These are phyloP conservation scores for Globisporangium spinosum DNA, from an alignment of 352 stramenopile genomes.

Conservation along the genomic window DNA sequence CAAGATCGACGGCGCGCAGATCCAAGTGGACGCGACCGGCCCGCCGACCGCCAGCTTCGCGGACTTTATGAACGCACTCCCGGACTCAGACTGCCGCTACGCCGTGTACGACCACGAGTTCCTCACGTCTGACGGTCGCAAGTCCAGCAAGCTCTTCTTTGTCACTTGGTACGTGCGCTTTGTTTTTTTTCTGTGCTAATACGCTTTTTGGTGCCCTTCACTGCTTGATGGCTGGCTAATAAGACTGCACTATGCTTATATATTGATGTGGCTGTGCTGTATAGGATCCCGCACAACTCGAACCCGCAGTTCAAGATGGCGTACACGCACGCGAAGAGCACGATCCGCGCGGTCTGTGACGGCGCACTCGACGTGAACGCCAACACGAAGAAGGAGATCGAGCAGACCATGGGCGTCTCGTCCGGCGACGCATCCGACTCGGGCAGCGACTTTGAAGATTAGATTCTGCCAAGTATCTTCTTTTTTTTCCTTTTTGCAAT, in stretches of 20 bases:
- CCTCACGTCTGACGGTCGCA: slow-evolving; percentile 67
- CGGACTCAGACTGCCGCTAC: slow-evolving; percentile 83
- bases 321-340: slow-evolving; percentile 86
- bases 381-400: slow-evolving; percentile 66
- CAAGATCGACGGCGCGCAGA: slow-evolving; percentile 69
- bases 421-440: slow-evolving; percentile 68
- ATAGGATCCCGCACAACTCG: slow-evolving; percentile 73
- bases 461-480: slow-evolving; percentile 12
- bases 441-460: slow-evolving; percentile 84
- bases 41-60: slow-evolving; percentile 46
- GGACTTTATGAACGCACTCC: slow-evolving; percentile 55
- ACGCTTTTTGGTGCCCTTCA: too few relatives aligned
- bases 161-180: slow-evolving; percentile 57
- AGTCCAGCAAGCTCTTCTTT: slow-evolving; percentile 88
- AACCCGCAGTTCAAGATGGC: slow-evolving; percentile 86
- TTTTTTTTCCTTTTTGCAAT: neutral
- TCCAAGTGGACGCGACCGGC: slow-evolving; percentile 58
- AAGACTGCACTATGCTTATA: neutral
- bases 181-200: neutral
- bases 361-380: slow-evolving; percentile 80
- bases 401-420: slow-evolving; percentile 58
- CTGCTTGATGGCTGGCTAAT: neutral
- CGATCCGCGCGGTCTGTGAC: slow-evolving; percentile 71
- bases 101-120: slow-evolving; percentile 88
- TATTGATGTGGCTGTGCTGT: neutral